Evolutionary conservation across 768 basidiomycete species (phyloP), one percentile per base, ranked within the genome.

Genomic region (Boletellus emodensis): DNA sequence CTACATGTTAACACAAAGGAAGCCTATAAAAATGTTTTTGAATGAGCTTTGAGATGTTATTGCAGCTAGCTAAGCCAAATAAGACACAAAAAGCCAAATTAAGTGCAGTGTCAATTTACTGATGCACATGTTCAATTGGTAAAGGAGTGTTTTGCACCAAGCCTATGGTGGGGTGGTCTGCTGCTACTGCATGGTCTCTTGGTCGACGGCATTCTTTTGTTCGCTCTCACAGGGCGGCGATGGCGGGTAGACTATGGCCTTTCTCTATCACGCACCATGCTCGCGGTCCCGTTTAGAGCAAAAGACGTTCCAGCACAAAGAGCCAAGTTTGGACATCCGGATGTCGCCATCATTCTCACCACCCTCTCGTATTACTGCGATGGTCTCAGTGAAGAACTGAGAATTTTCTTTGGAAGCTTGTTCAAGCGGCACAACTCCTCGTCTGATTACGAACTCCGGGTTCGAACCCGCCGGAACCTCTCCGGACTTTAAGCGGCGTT

Each of bases 161-260:
- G 39, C 12, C 48, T 62, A 4, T 76, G 75, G 72, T 76, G 75
- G 72, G 63, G 59, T 15, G 54, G 59, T 28, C 46, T 80, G 13
- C 65, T 81, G 1, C 63, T 79, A 2, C 63, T 75, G 9, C 73
- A 78, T 1, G 79, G 79, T 2, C 60, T 80, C 2, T 48, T 81
- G 30, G 71, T 65, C 0, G 61, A 66, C 1, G 75, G 73, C 0
- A 70, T 81, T 9, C 61, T 81, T 2, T 35, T 61, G 2, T 71
- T 72, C 41, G 60, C 62, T 1, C 58, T 81, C 0, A 60, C 58
- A 28, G 64, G 71, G 15, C 68, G 65, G 40, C 70, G 77, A 11
- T 81, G 77, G 76, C 59, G 79, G 28, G 79, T 81, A 0, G 74
- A 81, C 40, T 81, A 77, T 53, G 79, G 80, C 2, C 69, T 78